These are phyloP conservation scores for Ophiostoma piceae DNA, from an alignment of 2,329 filamentous ascomycete genomes.

Conservation along the genomic window DNA sequence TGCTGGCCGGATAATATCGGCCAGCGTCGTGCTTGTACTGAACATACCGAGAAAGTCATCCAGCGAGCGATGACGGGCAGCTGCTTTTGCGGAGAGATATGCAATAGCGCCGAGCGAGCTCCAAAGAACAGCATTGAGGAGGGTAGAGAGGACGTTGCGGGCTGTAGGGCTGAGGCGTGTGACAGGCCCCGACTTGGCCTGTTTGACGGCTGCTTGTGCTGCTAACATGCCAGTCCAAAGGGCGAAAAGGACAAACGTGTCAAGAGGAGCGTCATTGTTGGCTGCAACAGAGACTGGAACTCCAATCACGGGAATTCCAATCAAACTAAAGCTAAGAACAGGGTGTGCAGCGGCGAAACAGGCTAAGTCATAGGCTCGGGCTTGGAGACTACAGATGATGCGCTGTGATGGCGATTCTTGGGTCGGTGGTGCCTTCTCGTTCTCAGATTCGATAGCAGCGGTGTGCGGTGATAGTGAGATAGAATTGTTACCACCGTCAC, in stretches of 20 bases:
- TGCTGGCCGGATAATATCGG: slow-evolving; percentile 27
- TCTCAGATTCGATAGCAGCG: neutral
- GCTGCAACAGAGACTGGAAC: slow-evolving; percentile 38
- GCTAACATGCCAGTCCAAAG: slow-evolving; percentile 44
- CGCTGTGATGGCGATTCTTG: neutral
- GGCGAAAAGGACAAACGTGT: slow-evolving; percentile 45
- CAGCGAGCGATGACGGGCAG: slow-evolving; percentile 27
- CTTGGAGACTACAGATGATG: neutral
- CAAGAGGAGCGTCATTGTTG: slow-evolving; percentile 38
- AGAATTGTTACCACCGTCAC: neutral
- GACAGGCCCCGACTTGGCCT: neutral
- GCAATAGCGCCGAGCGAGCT: slow-evolving; percentile 43
- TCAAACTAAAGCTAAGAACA: slow-evolving; percentile 33
- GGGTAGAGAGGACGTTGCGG: slow-evolving; percentile 35
- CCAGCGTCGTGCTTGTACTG: slow-evolving; percentile 33
- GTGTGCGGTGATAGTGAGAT: neutral
- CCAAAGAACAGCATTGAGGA: slow-evolving; percentile 46
- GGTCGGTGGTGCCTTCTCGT: neutral
- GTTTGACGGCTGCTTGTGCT: slow-evolving; percentile 38
- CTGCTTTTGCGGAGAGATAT: slow-evolving; percentile 41
- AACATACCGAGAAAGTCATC: slow-evolving; percentile 30
- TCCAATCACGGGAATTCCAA: slow-evolving; percentile 37
- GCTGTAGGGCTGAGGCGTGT: slow-evolving; percentile 23
- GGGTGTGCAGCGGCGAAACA: slow-evolving; percentile 28
- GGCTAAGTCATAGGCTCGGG: neutral